A percentile compares a stretch with the other conserved stretches of the same genome.
phyloP scores from a whole-genome alignment of 179 eudicot species.

The Amaranthus tricolor region DNA sequence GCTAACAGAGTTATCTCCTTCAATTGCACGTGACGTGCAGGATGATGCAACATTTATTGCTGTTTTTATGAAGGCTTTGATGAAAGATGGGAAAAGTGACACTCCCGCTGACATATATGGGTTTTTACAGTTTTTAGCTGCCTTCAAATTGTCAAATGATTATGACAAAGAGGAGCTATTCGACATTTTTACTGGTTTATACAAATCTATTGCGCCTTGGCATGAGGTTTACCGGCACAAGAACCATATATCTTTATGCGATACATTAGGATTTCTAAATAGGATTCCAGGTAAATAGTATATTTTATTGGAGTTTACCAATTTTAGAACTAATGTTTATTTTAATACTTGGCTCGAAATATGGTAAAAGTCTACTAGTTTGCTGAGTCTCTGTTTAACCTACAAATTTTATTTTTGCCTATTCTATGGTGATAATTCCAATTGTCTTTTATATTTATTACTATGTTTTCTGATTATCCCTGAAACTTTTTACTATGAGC shows the following conservation, averaged over 20 bases:
- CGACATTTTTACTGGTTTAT: constrained; percentile 25
- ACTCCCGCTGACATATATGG: constrained; percentile 23
- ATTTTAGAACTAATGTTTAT: too few species aligned
- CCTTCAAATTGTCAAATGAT: constrained; percentile 22
- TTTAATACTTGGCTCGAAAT: too few species aligned
- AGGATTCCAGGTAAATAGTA: too few species aligned
- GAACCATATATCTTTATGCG: constrained; percentile 1
- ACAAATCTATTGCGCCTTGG: neutral
- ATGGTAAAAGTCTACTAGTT: too few species aligned
- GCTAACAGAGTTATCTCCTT: constrained; percentile 13
- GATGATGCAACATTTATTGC: constrained; percentile 27
- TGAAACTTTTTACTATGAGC: neutral
- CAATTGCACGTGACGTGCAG: constrained; percentile 10
- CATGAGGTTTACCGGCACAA: constrained; percentile 14
- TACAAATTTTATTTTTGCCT: too few species aligned
- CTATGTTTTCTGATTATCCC: too few species aligned
- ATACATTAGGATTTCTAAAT: too few species aligned
- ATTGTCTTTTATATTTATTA: too few species aligned
- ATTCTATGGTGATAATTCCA: too few species aligned
- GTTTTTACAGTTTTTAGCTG: constrained; percentile 32
- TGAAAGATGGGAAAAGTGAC: neutral
- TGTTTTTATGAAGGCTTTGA: constrained; percentile 25
- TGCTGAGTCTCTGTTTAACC: too few species aligned
- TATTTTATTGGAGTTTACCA: too few species aligned
- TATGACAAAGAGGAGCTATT: constrained; percentile 25